Evolutionary conservation across 2,329 filamentous ascomycete species (phyloP).

Genomic region (Aureobasidium sp.): DNA sequence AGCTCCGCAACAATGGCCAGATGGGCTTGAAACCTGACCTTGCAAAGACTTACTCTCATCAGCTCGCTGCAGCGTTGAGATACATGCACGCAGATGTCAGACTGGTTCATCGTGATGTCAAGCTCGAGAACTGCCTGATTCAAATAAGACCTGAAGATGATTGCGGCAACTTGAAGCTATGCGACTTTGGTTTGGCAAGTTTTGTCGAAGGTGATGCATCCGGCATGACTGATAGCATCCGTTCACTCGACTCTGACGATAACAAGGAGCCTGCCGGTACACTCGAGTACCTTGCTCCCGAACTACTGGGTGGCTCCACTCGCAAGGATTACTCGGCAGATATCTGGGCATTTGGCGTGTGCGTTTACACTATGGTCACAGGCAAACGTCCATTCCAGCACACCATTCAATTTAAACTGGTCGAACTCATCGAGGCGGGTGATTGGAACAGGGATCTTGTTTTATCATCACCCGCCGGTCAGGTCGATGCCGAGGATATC

Average conservation of each 20-base stretch:
- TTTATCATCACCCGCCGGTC: slow-evolving; percentile 32
- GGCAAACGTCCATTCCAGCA: slow-evolving; percentile 56
- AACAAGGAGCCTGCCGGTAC: slow-evolving; percentile 39
- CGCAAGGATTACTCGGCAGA: slow-evolving; percentile 49
- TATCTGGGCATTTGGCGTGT: slow-evolving; percentile 59
- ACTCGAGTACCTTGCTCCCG: slow-evolving; percentile 46
- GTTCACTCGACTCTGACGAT: slow-evolving; percentile 41
- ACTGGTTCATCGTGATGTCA: slow-evolving; percentile 59
- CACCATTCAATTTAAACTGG: slow-evolving; percentile 48
- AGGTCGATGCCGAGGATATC: slow-evolving; percentile 34
- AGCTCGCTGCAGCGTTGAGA: slow-evolving; percentile 54
- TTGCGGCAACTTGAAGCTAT: slow-evolving; percentile 51
- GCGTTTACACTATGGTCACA: slow-evolving; percentile 52
- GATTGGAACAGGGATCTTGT: slow-evolving; percentile 49
- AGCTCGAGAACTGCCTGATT: slow-evolving; percentile 59
- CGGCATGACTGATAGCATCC: slow-evolving; percentile 34
- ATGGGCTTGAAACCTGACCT: slow-evolving; percentile 41
- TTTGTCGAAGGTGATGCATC: slow-evolving; percentile 48
- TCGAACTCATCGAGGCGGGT: slow-evolving; percentile 50
- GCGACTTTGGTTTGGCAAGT: slow-evolving; percentile 62
- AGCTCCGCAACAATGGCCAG: slow-evolving; percentile 35
- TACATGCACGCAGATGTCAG: slow-evolving; percentile 60
- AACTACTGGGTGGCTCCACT: slow-evolving; percentile 34
- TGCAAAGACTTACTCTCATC: slow-evolving; percentile 52
- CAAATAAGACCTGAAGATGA: slow-evolving; percentile 27